A percentile compares a stretch with the other conserved stretches of the same genome.
Conservation (phyloP, 1,284 basidiomycete species). For the Microbotryum violaceum region DNA sequence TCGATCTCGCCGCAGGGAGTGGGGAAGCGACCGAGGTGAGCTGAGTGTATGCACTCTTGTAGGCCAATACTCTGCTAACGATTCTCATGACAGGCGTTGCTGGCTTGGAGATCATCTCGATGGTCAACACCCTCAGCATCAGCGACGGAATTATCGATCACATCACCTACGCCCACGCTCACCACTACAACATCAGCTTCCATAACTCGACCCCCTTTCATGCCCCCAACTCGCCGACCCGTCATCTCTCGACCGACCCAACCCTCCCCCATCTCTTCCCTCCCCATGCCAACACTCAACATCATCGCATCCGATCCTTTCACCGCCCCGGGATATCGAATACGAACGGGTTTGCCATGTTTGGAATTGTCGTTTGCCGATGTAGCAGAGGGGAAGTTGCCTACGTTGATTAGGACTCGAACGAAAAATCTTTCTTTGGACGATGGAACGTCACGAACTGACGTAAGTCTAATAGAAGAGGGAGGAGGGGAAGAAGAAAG, state of each 20-base stretch:
- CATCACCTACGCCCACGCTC: not conserved
- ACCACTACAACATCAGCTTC: not conserved
- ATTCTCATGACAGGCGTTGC: constrained; percentile 5
- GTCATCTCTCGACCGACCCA: not conserved
- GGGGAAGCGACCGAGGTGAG: constrained; percentile 40
- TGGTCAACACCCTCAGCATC: constrained; percentile 5
- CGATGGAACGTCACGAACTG: not conserved
- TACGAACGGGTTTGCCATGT: constrained; percentile 48
- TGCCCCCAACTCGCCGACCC: not conserved
- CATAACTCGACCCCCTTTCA: not conserved
- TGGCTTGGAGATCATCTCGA: constrained; percentile 19
- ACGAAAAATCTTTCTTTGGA: not conserved
- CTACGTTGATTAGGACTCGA: constrained; percentile 31
- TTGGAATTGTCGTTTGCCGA: constrained; percentile 51
- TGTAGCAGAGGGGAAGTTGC: constrained; percentile 49
- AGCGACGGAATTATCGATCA: not conserved
- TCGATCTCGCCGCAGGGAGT: constrained; percentile 51
- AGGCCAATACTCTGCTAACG: not conserved
- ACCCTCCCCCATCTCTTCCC: not conserved
- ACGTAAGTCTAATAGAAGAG: constrained; percentile 1
- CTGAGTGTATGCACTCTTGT: not conserved
- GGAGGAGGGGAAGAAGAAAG: constrained; percentile 17
- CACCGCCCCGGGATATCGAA: constrained; percentile 25
- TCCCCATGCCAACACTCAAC: constrained; percentile 2
- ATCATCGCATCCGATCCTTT: constrained; percentile 32